Evolutionary conservation across 805 yeast genomes (phyloP).

Genomic region (Hanseniaspora pseudoguilliermondii): DNA sequence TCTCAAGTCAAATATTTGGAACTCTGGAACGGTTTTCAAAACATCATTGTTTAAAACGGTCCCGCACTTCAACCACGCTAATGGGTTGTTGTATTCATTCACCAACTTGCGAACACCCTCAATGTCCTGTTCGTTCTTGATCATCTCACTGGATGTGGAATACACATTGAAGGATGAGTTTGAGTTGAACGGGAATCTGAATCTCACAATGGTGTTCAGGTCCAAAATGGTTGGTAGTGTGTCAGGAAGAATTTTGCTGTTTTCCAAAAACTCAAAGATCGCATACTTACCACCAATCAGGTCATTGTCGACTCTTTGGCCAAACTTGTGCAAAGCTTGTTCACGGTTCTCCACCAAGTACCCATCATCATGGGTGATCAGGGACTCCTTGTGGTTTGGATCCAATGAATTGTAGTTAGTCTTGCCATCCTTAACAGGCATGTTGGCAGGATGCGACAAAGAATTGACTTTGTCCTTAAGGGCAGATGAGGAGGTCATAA

Average conservation of each 20-base stretch:
- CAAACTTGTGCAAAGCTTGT: neutral
- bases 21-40: slow-evolving; percentile 7
- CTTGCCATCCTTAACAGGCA: neutral
- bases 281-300: slow-evolving; percentile 8
- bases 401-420: neutral
- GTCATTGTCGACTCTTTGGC: neutral
- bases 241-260: slow-evolving; percentile 77
- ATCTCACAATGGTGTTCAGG: slow-evolving; percentile 57
- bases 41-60: slow-evolving; percentile 3
- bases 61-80: slow-evolving; percentile 1
- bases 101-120: neutral
- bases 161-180: slow-evolving; percentile 11
- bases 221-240: slow-evolving; percentile 73
- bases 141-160: neutral
- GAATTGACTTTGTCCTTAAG: slow-evolving; percentile 2
- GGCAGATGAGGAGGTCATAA: neutral
- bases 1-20: slow-evolving; percentile 11
- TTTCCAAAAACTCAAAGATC: slow-evolving; percentile 63
- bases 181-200: slow-evolving; percentile 52
- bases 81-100: slow-evolving; percentile 5
- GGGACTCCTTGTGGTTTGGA: slow-evolving; percentile 2
- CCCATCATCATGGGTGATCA: slow-evolving; percentile 3
- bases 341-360: neutral
- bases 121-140: neutral
- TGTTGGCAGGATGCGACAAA: neutral